phyloP scores from a whole-genome alignment of 768 basidiomycete genomes.

The Russula emetica region DNA sequence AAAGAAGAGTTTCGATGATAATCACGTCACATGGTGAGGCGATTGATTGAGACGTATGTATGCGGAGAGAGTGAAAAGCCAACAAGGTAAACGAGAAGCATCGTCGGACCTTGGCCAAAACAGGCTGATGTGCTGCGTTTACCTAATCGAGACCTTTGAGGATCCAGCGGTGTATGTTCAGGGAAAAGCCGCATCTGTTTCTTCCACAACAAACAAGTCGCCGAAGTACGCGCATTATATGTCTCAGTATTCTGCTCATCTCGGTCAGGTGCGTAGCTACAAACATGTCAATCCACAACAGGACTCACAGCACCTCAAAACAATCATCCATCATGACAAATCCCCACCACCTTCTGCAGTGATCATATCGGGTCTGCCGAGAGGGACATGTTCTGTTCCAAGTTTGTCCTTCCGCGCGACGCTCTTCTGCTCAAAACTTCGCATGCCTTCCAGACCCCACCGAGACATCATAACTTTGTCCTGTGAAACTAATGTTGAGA shows the following conservation, averaged over 20 bases:
- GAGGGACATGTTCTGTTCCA: slow-evolving; percentile 16
- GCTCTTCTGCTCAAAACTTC: slow-evolving; percentile 73
- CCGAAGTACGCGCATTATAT: no score
- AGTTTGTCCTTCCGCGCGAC: slow-evolving; percentile 53
- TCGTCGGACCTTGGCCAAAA: slow-evolving; percentile 7
- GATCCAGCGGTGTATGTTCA: neutral
- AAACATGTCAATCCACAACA: neutral
- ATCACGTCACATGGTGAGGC: slow-evolving; percentile 19
- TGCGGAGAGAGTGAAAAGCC: slow-evolving; percentile 4
- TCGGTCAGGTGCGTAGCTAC: neutral
- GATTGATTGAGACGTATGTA: slow-evolving; percentile 17
- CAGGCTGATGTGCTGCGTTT: neutral
- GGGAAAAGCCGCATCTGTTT: slow-evolving; percentile 9
- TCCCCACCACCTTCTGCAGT: neutral
- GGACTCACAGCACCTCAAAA: slow-evolving; percentile 6
- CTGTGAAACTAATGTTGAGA: slow-evolving; percentile 35
- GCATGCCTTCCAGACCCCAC: slow-evolving; percentile 92
- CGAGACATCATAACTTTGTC: slow-evolving; percentile 92
- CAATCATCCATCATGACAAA: slow-evolving; percentile 1
- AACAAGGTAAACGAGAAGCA: slow-evolving; percentile 17
- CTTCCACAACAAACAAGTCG: neutral
- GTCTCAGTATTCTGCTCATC: neutral
- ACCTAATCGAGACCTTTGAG: slow-evolving; percentile 5
- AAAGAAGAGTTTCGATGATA: slow-evolving; percentile 9
- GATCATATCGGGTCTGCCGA: neutral